Conservation (phyloP, 2,329 filamentous ascomycete species). For the Alternaria sp. region DNA sequence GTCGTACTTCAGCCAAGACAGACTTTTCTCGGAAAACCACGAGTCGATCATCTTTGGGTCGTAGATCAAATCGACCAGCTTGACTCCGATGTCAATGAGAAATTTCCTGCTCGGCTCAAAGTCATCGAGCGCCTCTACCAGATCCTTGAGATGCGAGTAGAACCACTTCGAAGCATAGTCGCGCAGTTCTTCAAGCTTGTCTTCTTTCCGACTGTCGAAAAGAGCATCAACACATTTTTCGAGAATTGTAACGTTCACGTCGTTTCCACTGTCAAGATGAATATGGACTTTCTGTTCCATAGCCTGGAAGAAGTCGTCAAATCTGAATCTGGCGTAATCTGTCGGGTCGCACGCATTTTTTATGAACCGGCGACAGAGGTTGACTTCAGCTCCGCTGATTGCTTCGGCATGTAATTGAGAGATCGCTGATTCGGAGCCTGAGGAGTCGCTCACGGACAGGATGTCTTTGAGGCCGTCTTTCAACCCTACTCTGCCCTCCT, state of each 20-base stretch:
- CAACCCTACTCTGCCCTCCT: constrained; percentile 9
- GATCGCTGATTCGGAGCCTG: not conserved
- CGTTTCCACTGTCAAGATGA: constrained; percentile 1
- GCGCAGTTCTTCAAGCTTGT: not conserved
- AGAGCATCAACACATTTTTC: not conserved
- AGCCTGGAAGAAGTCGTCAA: constrained; percentile 21
- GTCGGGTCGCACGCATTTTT: not conserved
- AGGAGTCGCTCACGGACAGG: not conserved
- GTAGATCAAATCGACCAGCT: not conserved
- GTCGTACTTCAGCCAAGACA: not conserved
- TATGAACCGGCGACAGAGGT: not conserved
- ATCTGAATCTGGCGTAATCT: constrained; percentile 20
- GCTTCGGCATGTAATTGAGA: not conserved
- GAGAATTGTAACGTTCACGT: not conserved
- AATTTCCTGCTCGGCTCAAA: not conserved
- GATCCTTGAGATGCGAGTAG: not conserved
- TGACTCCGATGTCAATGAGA: not conserved
- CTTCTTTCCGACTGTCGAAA: not conserved
- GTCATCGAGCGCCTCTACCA: not conserved
- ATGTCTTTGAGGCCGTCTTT: constrained; percentile 2
- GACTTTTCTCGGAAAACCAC: not conserved
- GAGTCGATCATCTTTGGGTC: not conserved
- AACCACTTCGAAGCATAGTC: not conserved
- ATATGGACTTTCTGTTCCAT: constrained; percentile 18
- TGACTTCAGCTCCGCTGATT: not conserved